Base-by-base conservation (phyloP, 495 filamentous ascomycete genomes). In the Penicillium tannophilum region DNA sequence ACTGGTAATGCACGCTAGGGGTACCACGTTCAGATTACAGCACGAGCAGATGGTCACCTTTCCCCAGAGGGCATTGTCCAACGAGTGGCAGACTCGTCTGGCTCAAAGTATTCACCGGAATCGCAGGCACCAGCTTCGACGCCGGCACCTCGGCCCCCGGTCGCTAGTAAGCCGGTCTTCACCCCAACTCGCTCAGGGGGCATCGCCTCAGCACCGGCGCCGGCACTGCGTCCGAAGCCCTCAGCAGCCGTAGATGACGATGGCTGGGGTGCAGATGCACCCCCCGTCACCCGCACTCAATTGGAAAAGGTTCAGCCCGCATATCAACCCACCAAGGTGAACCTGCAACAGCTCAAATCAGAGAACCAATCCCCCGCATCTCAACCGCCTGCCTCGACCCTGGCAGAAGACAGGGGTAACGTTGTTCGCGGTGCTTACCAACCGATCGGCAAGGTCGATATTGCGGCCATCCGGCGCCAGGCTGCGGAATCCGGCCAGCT, bases 11-110 rank as follows among this genome's bases (percentile, higher is more conserved):
- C 46, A 58, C 56, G 56, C 19, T 68, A 89, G 85, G 94, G 94
- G 44, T 98, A 98, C 67, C 94, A 99, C 72, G 92, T 99, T 43
- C 95, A 98, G 75, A 86, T 99, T 52, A 97, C 92, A 36, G 94
- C 94, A 50, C 89, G 94, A 47, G 93, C 93, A 54, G 91, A 97
- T 54, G 79, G 82, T 45, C 92, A 99, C 64, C 81, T 99, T 52
- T 88, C 86, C 3, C 91, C 92, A 5, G 91, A 96, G 63, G 80
- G 81, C 33, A 98, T 99, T 52, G 76, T 98, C 8, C 88, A 95
- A 58, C 97, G 96, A 70, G 90, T 98, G n/a, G 87, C 92, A 46
- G 94, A 98, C 79, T 87, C 95, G 16, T 98, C 95, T 36, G 95
- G 94, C 31, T 85, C 95, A 41, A 99, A 96, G 65, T 99, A 98